phyloP scores from a whole-genome alignment of 2,329 filamentous ascomycete genomes.

The Alternaria viburni region DNA sequence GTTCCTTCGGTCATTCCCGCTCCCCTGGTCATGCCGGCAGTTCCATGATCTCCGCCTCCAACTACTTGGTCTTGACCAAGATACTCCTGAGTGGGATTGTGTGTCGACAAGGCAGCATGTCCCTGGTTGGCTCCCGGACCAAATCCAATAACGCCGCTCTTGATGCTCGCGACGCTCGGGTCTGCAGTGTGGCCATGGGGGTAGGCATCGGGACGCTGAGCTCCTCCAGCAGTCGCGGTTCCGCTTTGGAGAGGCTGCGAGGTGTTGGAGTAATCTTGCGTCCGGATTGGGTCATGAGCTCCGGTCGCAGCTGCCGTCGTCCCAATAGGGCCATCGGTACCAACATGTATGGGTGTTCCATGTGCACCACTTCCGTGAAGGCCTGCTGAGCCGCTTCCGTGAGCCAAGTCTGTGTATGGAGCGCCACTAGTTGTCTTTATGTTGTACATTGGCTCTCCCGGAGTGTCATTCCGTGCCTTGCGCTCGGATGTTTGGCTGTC shows the following conservation, averaged over 20 bases:
- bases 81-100: slow-evolving; percentile 16
- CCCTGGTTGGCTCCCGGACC: slow-evolving; percentile 23
- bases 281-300: background rate
- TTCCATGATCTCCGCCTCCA: slow-evolving; percentile 21
- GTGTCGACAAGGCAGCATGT: slow-evolving; percentile 34
- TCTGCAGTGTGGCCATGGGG: slow-evolving; percentile 18
- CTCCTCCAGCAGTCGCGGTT: slow-evolving; percentile 5
- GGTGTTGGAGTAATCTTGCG: slow-evolving; percentile 1
- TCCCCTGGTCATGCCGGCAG: slow-evolving; percentile 9
- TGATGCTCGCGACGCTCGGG: slow-evolving; percentile 47
- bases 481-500: slow-evolving; percentile 32
- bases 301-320: background rate
- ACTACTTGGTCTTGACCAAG: slow-evolving; percentile 22
- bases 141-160: slow-evolving; percentile 50
- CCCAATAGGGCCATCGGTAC: slow-evolving; percentile 12
- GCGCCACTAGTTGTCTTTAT: slow-evolving; percentile 16
- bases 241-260: background rate
- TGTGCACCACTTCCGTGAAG: slow-evolving; percentile 7
- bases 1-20: slow-evolving; percentile 1
- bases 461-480: slow-evolving; percentile 4
- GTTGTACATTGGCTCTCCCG: slow-evolving; percentile 4
- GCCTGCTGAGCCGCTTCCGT: slow-evolving; percentile 7
- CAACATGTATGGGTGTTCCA: slow-evolving; percentile 6
- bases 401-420: slow-evolving; percentile 16
- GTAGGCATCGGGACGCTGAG: slow-evolving; percentile 26